Conservation (phyloP, 371 early-diverging fungal genomes). For the Rhizomucor pusillus region DNA sequence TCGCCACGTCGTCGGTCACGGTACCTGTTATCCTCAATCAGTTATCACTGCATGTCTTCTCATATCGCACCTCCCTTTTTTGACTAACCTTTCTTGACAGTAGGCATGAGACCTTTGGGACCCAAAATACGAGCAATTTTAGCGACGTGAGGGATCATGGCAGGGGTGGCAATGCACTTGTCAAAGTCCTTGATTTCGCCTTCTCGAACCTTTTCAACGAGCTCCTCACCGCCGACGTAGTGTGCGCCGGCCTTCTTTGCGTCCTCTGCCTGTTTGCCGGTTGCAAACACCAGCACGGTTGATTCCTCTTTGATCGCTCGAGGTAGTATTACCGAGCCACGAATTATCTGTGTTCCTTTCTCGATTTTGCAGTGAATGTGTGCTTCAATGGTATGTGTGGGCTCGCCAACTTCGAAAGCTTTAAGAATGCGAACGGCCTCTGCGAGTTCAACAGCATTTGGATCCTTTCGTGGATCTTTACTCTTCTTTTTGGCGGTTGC, state of each 20-base stretch:
- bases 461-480: constrained; percentile 20
- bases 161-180: constrained; percentile 85
- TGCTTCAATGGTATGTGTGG: constrained; percentile 65
- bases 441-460: constrained; percentile 39
- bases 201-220: constrained; percentile 69
- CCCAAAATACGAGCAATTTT: constrained; percentile 92
- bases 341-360: constrained; percentile 73
- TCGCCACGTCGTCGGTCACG: constrained; percentile 70
- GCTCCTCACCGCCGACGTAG: constrained; percentile 87
- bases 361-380: constrained; percentile 71
- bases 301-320: constrained; percentile 61
- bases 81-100: constrained; percentile 76
- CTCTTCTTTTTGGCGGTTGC: constrained; percentile 29
- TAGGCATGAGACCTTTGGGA: constrained; percentile 96
- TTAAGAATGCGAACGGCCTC: constrained; percentile 47
- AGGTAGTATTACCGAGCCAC: constrained; percentile 73
- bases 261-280: constrained; percentile 76
- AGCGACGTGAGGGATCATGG: constrained; percentile 84
- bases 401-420: constrained; percentile 72
- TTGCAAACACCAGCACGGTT: constrained; percentile 75
- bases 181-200: constrained; percentile 71
- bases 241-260: constrained; percentile 82
- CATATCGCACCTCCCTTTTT: not conserved
- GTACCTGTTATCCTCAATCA: constrained; percentile 48
- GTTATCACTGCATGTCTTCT: not conserved